phyloP scores from a whole-genome alignment of 2,329 filamentous ascomycete species.

The Thyridium curvatum region DNA sequence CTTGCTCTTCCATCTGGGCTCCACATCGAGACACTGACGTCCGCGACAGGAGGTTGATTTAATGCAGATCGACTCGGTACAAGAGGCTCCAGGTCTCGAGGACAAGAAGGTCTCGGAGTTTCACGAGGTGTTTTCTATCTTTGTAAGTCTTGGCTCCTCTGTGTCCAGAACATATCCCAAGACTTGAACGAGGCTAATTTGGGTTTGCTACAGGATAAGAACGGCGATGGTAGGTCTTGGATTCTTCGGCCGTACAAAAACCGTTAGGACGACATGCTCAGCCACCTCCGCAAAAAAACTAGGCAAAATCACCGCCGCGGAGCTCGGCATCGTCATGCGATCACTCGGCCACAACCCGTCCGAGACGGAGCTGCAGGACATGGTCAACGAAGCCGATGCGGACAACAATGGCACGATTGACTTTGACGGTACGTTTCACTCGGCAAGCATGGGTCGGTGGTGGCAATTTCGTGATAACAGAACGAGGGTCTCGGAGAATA shows the following conservation, averaged over 20 bases:
- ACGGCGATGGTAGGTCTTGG: slow-evolving; percentile 16
- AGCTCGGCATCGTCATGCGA: slow-evolving; percentile 58
- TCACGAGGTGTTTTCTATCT: slow-evolving; percentile 99
- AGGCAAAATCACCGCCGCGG: slow-evolving; percentile 59
- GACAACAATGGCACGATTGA: slow-evolving; percentile 61
- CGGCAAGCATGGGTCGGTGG: background rate
- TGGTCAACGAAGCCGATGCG: slow-evolving; percentile 61
- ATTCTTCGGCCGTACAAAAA: too few relatives aligned
- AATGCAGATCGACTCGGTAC: background rate
- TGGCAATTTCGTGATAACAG: slow-evolving; percentile 19
- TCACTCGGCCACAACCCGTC: slow-evolving; percentile 57
- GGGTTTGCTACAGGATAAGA: slow-evolving; percentile 15
- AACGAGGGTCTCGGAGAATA: background rate
- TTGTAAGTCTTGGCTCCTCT: slow-evolving; percentile 61
- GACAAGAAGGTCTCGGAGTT: slow-evolving; percentile 99
- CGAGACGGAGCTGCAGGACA: slow-evolving; percentile 56
- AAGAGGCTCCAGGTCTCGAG: slow-evolving; percentile 91
- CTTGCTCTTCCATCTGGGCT: too few relatives aligned
- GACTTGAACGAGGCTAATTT: too few relatives aligned
- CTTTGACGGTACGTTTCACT: slow-evolving; percentile 43
- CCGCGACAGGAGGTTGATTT: too few relatives aligned
- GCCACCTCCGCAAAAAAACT: too few relatives aligned
- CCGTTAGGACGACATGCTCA: too few relatives aligned
- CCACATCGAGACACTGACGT: too few relatives aligned
- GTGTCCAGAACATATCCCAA: too few relatives aligned